Evolutionary conservation across 1,139 yeast genomes (phyloP).

Genomic region (Fermentozyma sake): DNA sequence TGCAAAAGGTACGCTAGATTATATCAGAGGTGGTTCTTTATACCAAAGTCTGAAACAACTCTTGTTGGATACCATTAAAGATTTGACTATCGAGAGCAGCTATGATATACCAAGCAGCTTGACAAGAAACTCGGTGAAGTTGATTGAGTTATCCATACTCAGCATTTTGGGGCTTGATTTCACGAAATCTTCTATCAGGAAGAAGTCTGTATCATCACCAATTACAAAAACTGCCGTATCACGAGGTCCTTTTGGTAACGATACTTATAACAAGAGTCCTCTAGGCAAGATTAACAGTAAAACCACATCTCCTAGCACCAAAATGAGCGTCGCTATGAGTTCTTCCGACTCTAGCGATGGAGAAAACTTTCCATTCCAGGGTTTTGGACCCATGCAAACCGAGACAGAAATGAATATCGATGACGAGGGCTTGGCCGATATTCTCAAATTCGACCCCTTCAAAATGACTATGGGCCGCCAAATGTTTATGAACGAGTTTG

Average conservation of each 20-base stretch:
- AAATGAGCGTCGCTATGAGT: too few species aligned
- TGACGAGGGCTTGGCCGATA: constrained; percentile 17
- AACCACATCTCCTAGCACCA: constrained; percentile 2
- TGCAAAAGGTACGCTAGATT: constrained; percentile 77
- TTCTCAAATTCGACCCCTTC: constrained; percentile 40
- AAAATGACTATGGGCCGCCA: constrained; percentile 33
- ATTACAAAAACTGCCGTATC: constrained; percentile 14
- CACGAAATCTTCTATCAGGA: constrained; percentile 16
- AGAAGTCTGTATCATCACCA: constrained; percentile 18
- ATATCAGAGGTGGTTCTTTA: constrained; percentile 78
- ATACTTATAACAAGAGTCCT: constrained; percentile 2
- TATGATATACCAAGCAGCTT: constrained; percentile 58
- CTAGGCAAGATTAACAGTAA: background rate
- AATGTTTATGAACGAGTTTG: constrained; percentile 48
- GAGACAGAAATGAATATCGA: background rate
- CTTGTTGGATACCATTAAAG: constrained; percentile 44
- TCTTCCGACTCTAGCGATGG: too few species aligned
- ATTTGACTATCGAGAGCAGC: constrained; percentile 46
- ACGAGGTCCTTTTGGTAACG: constrained; percentile 5
- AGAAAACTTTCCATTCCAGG: too few species aligned
- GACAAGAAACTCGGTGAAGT: constrained; percentile 50
- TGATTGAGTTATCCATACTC: constrained; percentile 56
- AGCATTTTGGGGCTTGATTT: constrained; percentile 41
- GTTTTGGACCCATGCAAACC: too few species aligned
- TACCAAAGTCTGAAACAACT: constrained; percentile 63